phyloP scores from a whole-genome alignment of 2,329 filamentous ascomycete genomes.

The Phialophora tarda region DNA sequence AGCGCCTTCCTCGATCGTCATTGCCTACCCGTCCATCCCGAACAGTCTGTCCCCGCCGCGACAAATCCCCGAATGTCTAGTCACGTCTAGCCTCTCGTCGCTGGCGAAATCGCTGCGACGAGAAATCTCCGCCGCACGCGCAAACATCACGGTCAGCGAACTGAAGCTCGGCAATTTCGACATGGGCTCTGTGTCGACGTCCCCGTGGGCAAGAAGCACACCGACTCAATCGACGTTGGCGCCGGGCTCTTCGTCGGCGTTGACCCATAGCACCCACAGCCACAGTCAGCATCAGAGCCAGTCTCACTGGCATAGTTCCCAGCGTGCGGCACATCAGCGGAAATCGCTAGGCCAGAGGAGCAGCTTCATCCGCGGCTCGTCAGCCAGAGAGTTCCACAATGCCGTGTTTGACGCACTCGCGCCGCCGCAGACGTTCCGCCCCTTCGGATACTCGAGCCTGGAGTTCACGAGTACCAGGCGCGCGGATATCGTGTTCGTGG shows the following conservation, averaged over 20 bases:
- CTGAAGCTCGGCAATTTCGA: constrained; percentile 93
- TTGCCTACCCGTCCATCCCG: constrained; percentile 54
- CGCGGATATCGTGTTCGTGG: constrained; percentile 72
- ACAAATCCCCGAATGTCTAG: constrained; percentile 77
- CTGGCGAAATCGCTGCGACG: constrained; percentile 80
- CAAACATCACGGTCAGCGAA: constrained; percentile 76
- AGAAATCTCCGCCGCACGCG: constrained; percentile 74
- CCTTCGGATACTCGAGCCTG: constrained; percentile 45
- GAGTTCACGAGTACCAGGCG: constrained; percentile 53
- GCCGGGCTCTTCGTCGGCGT: constrained; percentile 27
- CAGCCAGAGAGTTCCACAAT: constrained; percentile 79
- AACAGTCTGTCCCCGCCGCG: constrained; percentile 51
- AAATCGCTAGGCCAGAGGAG: constrained; percentile 44
- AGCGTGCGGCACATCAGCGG: constrained; percentile 43
- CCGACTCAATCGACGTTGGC: constrained; percentile 16
- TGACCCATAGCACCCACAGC: constrained; percentile 23
- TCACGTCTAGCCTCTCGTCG: constrained; percentile 84
- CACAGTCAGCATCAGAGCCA: background rate
- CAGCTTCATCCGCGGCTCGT: constrained; percentile 63
- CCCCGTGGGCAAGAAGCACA: constrained; percentile 42
- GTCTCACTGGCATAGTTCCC: constrained; percentile 39
- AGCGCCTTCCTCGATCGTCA: constrained; percentile 47
- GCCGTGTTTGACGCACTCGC: constrained; percentile 89
- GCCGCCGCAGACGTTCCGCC: constrained; percentile 51
- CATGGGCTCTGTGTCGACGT: constrained; percentile 66